Percentiles rank a stretch among this genome's conserved stretches.
phyloP scores from a whole-genome alignment of 176 grass and related monocot species.

The Cymbopogon citratus region DNA sequence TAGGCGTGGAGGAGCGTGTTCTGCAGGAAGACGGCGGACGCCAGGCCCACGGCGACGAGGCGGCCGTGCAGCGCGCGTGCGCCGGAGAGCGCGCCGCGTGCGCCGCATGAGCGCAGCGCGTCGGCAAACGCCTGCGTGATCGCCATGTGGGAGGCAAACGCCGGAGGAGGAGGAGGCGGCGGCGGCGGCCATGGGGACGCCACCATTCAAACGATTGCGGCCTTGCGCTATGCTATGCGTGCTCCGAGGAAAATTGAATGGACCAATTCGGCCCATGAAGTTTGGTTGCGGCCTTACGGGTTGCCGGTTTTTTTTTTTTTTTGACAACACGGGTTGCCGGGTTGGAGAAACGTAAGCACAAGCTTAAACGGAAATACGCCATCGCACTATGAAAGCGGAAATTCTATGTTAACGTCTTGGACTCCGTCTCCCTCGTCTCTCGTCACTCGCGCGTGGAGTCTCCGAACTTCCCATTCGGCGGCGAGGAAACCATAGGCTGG shows the following conservation, averaged over 20 bases:
- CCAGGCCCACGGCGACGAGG: slow-evolving; percentile 68
- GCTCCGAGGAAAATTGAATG: neutral
- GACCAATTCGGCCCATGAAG: neutral
- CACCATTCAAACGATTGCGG: slow-evolving; percentile 58
- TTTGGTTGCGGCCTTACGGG: too few species aligned
- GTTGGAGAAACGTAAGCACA: neutral
- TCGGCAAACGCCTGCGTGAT: slow-evolving; percentile 70
- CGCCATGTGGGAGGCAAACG: slow-evolving; percentile 55
- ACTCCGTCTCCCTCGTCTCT: neutral
- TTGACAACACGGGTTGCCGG: too few species aligned
- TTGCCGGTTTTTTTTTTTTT: too few species aligned
- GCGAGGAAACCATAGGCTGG: neutral
- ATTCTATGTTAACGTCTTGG: rapidly evolving
- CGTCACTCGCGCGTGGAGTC: slow-evolving; percentile 14
- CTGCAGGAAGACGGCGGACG: slow-evolving; percentile 75
- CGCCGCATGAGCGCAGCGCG: slow-evolving; percentile 41
- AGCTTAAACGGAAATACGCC: neutral
- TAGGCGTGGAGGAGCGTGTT: slow-evolving; percentile 86
- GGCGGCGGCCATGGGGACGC: slow-evolving; percentile 57
- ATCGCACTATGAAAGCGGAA: neutral
- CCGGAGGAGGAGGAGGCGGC: slow-evolving; percentile 2
- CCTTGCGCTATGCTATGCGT: neutral
- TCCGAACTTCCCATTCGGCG: neutral
- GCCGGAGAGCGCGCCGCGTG: slow-evolving; percentile 27
- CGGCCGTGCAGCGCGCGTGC: slow-evolving; percentile 65